Base-by-base conservation (phyloP, 192 early-diverging fungal genomes). In the Phycomyces nitens region DNA sequence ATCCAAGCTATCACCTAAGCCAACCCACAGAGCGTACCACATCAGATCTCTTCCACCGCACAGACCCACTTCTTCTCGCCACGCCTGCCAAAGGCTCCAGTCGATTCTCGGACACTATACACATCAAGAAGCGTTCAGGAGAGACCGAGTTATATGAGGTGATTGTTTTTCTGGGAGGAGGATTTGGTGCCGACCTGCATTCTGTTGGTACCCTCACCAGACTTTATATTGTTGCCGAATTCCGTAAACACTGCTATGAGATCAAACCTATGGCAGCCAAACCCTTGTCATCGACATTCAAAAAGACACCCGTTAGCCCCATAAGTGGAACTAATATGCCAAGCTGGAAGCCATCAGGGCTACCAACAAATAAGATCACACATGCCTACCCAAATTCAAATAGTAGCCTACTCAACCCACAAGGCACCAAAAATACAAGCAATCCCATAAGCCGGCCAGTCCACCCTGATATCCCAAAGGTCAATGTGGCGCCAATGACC, bases 121-220 rank as follows among this genome's bases (percentile, higher is more conserved):
- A 74, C 18, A 59, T 85, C 18, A 76, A 72, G 52, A 69, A 70
- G 27, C 70, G 75, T 15, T 72, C 65, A 43, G 81, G 81, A 9
- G 69, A 68, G 22, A 73, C 69, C 18, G 76, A 79, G 49, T 53
- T 78, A 11, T 86, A 77, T 56, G 71, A 73, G 29, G 62, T 84
- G 2, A 55, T 69, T 12, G 74, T 80, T 59, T 80, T 81, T 68
- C 55, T 86, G n/a, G 84, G 84, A 26, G 84, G 84, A 57, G 84
- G 82, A 15, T 56, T 86, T 15, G 82, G 82, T 41, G 81, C 79
- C 1, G 76, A 86, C 52, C 62, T 85, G 9, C 52, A 59, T 21
- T 55, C 72, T 11, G 71, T 73, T 10, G 66, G 68, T 14, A 82
- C 69, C 40, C 71, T 74, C 23, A 64, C 73, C 26, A 76, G 81